These are phyloP conservation scores for Globisporangium echinulatum DNA, from an alignment of 352 stramenopile species.

Conservation along the genomic window DNA sequence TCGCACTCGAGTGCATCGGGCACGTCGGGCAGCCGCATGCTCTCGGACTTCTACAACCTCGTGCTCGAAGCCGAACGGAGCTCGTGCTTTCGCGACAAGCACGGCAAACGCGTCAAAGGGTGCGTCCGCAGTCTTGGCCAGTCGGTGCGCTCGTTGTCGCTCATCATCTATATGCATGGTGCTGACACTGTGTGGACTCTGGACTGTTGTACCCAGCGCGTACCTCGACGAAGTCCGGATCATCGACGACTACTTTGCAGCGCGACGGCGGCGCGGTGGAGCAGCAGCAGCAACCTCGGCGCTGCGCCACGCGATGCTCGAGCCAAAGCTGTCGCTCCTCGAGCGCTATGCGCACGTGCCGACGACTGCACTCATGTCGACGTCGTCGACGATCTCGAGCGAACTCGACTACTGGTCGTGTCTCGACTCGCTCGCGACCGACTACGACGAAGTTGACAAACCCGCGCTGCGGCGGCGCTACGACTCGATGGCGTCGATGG, in stretches of 20 bases:
- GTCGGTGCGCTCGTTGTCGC: too few species aligned
- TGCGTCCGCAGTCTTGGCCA: neutral
- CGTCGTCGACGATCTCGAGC: slow-evolving; percentile 24
- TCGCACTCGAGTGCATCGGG: slow-evolving; percentile 39
- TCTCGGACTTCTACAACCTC: slow-evolving; percentile 78
- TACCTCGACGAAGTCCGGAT: slow-evolving; percentile 48
- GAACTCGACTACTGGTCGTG: slow-evolving; percentile 41
- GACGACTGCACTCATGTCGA: slow-evolving; percentile 11
- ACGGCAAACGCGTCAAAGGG: slow-evolving; percentile 50
- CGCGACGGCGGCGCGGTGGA: slow-evolving; percentile 4
- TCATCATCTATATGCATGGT: too few species aligned
- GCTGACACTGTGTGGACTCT: neutral
- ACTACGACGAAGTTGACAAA: slow-evolving; percentile 12
- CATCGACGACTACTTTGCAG: slow-evolving; percentile 54
- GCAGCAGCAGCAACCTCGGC: neutral
- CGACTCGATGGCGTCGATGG: neutral
- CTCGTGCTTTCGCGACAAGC: slow-evolving; percentile 49
- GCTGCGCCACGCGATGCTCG: neutral
- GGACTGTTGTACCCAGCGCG: slow-evolving; percentile 7
- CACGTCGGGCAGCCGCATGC: slow-evolving; percentile 62
- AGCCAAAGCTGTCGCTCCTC: slow-evolving; percentile 8
- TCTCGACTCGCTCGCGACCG: slow-evolving; percentile 14
- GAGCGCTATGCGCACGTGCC: slow-evolving; percentile 14
- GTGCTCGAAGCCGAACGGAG: slow-evolving; percentile 68
- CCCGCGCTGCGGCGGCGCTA: slow-evolving; percentile 8